Evolutionary conservation across 495 filamentous ascomycete species (phyloP), one percentile per base, ranked within the genome.

Genomic region (Talaromyces nanjingensis): DNA sequence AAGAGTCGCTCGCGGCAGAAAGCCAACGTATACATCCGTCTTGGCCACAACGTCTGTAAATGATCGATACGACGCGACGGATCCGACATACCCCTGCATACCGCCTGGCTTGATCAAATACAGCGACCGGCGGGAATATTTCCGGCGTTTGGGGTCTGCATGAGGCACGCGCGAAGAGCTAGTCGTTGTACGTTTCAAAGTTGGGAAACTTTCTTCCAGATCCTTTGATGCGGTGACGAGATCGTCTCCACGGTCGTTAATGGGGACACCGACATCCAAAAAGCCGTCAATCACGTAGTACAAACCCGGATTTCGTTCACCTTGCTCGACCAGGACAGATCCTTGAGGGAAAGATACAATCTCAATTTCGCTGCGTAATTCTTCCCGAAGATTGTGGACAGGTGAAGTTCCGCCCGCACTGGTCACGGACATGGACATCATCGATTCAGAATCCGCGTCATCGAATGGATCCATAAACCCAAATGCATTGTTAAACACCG

Each of bases 231-330:
- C 63, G 60, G 72, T 65, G 64, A 71, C 72, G 12, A 77, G 71
- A 59, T 78, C 76, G 25, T 76, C 71, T 59, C 70, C 81, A 27
- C 78, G 79, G 4, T 85, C 84, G 56, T 84, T 83, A 0, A 79
- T 72, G 1, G 90, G 86, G 42, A 92, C 84, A 62, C 91, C 91
- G 20, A 97, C 92, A 72, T 98, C 96, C 25, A 98, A 77, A 65
- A 98, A 98, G 3, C 94, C 94, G 73, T 98, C 94, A 60, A 98
- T 90, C 11, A 98, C 94, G 73, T 98, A 98, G 76, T 98, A 98
- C 9, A 98, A 79, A 1, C 94, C 94, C 0, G 96, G 96, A 68
- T 96, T 96, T 18, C 96, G 83, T 76, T 98, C 94, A 0, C 94
- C 93, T 72, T 98, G 92, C 67, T 98, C 94, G 0, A 98, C 93